Evolutionary conservation across 1,139 yeast genomes (phyloP).

Genomic region (Taphrina flavorubra): DNA sequence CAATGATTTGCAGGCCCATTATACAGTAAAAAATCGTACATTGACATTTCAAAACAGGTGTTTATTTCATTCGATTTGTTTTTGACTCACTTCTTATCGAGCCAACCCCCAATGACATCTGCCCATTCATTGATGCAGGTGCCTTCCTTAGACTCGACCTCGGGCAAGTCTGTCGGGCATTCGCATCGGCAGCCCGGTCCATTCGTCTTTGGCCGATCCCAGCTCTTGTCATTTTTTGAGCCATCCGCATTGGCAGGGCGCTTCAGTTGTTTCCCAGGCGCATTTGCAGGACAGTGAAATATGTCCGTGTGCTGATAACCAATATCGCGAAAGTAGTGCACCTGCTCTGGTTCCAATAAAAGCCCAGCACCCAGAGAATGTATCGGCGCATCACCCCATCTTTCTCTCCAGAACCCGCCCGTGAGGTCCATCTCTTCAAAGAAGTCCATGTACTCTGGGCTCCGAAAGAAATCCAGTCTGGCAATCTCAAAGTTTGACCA

Average conservation of each 20-base stretch:
- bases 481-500: slow-evolving; percentile 97
- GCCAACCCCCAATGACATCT: slow-evolving; percentile 50
- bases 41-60: neutral
- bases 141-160: slow-evolving; percentile 63
- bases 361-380: slow-evolving; percentile 84
- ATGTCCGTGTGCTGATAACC: slow-evolving; percentile 82
- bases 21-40: slow-evolving; percentile 5
- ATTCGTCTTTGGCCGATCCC: slow-evolving; percentile 58
- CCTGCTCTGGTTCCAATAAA: slow-evolving; percentile 66
- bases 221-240: slow-evolving; percentile 49
- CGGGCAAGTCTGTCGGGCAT: slow-evolving; percentile 65
- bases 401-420: slow-evolving; percentile 82
- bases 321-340: slow-evolving; percentile 88
- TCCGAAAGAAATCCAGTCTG: slow-evolving; percentile 70
- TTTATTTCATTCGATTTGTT: no score
- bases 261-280: slow-evolving; percentile 51
- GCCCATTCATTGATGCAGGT: slow-evolving; percentile 67
- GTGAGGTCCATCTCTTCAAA: slow-evolving; percentile 68
- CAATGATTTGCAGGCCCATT: neutral
- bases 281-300: slow-evolving; percentile 82
- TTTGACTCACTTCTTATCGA: neutral
- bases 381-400: slow-evolving; percentile 97
- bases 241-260: slow-evolving; percentile 51
- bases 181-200: slow-evolving; percentile 88
- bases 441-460: slow-evolving; percentile 66